Evolutionary conservation across 2,329 filamentous ascomycete species (phyloP), one percentile per base, ranked within the genome.

Genomic region (Coleophoma crateriformis): DNA sequence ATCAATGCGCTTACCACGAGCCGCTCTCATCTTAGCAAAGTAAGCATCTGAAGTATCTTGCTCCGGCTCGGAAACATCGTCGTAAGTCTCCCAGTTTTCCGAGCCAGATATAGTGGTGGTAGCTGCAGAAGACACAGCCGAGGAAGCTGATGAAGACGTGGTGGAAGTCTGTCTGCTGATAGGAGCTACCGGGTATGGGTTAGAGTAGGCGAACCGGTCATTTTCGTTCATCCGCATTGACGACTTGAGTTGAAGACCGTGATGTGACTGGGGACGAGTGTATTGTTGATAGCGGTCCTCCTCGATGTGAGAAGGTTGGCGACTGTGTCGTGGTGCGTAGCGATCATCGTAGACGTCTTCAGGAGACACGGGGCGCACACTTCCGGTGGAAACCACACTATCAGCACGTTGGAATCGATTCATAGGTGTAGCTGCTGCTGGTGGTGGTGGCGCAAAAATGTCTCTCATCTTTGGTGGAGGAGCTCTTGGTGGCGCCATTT

Each of bases 21-120:
- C 77, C 33, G 84, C 83, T 50, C 85, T 79, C 48, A 91, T 72
- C 67, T 88, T 90, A 56, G 88, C 86, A 68, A 95, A 95, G 67
- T 95, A 95, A 66, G 94, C 92, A 53, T 94, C 88, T 4, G 84
- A 84, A 0, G 79, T 80, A 64, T 96, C 90, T 20, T 78, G 76
- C 60, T 90, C 87, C 0, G 85, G 81, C 61, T 90, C 85, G 53
- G 86, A 90, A 57, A 79, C 82, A 65, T 95, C 89, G 59, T 94
- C 91, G 61, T 94, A 97, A 10, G 91, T 96, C 69, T 97, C 92
- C 92, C 92, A 97, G 67, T 97, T 97, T 69, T 97, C 92, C 3
- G 89, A 95, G 1, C 88, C 89, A 5, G 88, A 90, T 22, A 87
- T 77, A 19, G 77, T 77, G 1, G 87, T 89, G n/a, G 71, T 72